Base-by-base conservation (phyloP, 169 alveolate genomes). In the Cytauxzoon felis region DNA sequence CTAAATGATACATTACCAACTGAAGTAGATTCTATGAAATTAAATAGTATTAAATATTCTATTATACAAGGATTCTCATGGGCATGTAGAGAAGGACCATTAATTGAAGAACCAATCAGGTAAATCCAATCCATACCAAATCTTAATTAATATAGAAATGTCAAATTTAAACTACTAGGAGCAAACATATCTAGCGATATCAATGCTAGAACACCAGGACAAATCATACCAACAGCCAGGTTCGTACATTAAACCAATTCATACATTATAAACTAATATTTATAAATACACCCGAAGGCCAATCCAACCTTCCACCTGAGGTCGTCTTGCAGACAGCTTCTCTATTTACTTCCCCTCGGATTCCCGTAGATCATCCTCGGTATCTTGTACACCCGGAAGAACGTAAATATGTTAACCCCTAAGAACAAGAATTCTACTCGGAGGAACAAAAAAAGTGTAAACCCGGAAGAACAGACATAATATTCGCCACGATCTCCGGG, bases 71-170 rank as follows among this genome's bases (percentile, higher is more conserved):
- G 99, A 38, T 98, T 98, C 78, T 92, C 95, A 65, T 98, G 99
- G 99, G 99, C 99, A 13, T 89, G 96, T n/a, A 93, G 93, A 81
- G 99, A 96, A 75, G 99, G 99, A 0, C 99, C 99, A 23, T 89
- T 98, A 50, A 92, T 97, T 26, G 99, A 98, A 79, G 99, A 95
- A 41, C 95, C 97, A 1, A 87, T 91, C 49, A 87, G 95, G 62
- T n/a, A n/a, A n/a, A n/a, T 3, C 5, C 51, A 86, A 80, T 69
- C 62, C 70, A 3, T 85, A 50, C 19, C 13, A 13, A 13, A n/a
- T 13, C 13, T n/a, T 13, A 48, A 36, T 78, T 41, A 80, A 86
- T 11, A 21, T 43, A 5, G 24, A 23, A 90, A 91, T 66, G 94
- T 91, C 26, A 94, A 94, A 69, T 92, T 94, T 61, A 90, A 91